Evolutionary conservation across 352 stramenopile genomes (phyloP), one percentile per base, ranked within the genome.

Genomic region (Pythium grandisporangium): DNA sequence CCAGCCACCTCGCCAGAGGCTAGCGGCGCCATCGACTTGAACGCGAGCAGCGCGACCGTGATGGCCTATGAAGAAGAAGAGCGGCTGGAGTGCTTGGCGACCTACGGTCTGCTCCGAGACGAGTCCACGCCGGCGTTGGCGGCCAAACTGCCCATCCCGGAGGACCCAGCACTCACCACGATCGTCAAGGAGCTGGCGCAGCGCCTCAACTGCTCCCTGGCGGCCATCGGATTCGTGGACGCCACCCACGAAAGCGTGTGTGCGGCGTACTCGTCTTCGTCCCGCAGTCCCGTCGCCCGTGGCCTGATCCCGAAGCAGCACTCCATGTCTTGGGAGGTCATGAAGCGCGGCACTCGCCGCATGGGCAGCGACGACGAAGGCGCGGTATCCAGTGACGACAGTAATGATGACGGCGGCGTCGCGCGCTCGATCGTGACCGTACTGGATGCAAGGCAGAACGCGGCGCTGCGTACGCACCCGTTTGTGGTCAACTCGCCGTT

Each of bases 211-310:
- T 83, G 72, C 42, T 61, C 55, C 5, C 45, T 85, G n/a, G 53
- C 66, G 3, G 68, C 69, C 14, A 71, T 85, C 20, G 74, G 72
- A 39, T 85, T 85, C 22, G 66, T 85, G 14, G 72, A 85, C 38
- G 60, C 61, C 2, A 53, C 42, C 14, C 69, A 69, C 22, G 72
- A 85, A 43, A 77, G 74, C 37, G 58, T 85, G 25, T 79, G 74
- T 33, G 63, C 72, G 0, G 62, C 62, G 16, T 79, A 71, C 26
- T 57, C 49, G 19, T 42, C 49, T 7, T 57, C 49, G 17, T 42
- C 49, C 25, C 34, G 51, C 10, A 51, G 49, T 25, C 49, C 51
- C 24, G 49, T 57, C 5, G 27, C 49, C 5, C 49, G 49, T 17
- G 72, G 72, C 4, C 33, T 75, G 6, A 44, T 85, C 3, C 60